Evolutionary conservation across 2,329 filamentous ascomycete genomes (phyloP).

Genomic region (Ascochyta lentis): DNA sequence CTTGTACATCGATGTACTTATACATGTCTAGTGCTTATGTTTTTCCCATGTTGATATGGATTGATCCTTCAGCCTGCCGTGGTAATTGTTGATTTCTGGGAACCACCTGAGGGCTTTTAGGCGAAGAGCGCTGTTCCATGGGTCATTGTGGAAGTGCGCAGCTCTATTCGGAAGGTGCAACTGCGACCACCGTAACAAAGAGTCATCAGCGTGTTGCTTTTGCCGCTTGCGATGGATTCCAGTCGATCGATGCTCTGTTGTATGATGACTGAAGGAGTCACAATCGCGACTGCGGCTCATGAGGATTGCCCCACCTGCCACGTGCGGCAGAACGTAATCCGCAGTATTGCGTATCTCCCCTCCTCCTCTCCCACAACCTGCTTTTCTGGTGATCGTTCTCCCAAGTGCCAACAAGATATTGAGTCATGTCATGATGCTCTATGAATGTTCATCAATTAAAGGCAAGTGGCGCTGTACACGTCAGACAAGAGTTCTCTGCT

Average conservation of each 20-base stretch:
- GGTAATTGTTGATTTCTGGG: background rate
- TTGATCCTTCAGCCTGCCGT: background rate
- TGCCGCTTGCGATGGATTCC: background rate
- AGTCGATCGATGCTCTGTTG: background rate
- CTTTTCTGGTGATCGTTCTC: background rate
- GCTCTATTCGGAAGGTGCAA: slow-evolving; percentile 5
- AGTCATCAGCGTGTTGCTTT: background rate
- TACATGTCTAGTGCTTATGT: background rate
- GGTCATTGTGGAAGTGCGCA: background rate
- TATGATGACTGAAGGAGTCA: background rate
- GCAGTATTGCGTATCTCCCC: background rate
- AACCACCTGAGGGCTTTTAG: background rate
- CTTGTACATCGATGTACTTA: background rate
- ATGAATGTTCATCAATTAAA: no score
- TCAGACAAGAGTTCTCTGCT: background rate
- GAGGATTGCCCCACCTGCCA: slow-evolving; percentile 1
- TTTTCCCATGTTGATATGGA: background rate
- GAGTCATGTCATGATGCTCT: background rate
- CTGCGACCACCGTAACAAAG: background rate
- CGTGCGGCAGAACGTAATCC: background rate
- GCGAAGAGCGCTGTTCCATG: no score
- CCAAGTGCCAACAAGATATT: no score
- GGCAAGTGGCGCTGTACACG: background rate
- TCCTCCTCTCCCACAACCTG: background rate
- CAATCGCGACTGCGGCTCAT: background rate